Base-by-base conservation (phyloP, 495 filamentous ascomycete species). In the Aspergillus coremiiformis region DNA sequence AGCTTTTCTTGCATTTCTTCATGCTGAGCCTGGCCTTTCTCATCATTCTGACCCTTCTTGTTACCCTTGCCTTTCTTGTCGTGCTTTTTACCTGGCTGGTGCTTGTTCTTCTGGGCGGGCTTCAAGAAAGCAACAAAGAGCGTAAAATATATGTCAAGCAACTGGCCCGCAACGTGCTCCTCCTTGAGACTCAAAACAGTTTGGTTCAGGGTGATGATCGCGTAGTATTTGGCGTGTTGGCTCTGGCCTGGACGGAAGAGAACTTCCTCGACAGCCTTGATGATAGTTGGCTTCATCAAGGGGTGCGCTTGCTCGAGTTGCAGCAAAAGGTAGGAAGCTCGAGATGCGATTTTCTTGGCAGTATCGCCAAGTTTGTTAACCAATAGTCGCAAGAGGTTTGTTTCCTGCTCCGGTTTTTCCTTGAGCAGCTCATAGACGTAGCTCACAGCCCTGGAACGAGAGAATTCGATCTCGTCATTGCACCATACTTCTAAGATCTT, bases 361-460 rank as follows among this genome's bases (percentile, higher is more conserved):
- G 83, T 84, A 62, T 98, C 93, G 55, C 93, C 91, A 17, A 97
- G 83, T 66, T 97, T 97, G 71, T 98, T 96, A 35, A 96, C 89
- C 45, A 98, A 66, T 30, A 98, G 73, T 37, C 94, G 80, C 43
- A 98, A 75, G 37, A 98, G 75, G 64, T 98, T 98, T 29, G 90
- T 84, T 67, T 98, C 93, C 64, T 98, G 94, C 66, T 98, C 93
- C 1, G 93, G 93, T 68, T 96, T 98, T 67, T 93, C 90, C 65
- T 86, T 89, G 26, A 98, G 76, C 12, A 98, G 74, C 55, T 93
- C 89, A 60, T 80, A 96, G 26, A 96, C 84, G 47, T 92, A 92
- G 44, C 87, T 90, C 14, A 97, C 73, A 12, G 92, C 87, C 51
- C 89, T 83, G 17, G 82, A 84, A 50, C 92, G 80, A 14, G 94